These are phyloP conservation scores for Arachis stenosperma DNA, from an alignment of 306 rosid species.

Conservation along the genomic window DNA sequence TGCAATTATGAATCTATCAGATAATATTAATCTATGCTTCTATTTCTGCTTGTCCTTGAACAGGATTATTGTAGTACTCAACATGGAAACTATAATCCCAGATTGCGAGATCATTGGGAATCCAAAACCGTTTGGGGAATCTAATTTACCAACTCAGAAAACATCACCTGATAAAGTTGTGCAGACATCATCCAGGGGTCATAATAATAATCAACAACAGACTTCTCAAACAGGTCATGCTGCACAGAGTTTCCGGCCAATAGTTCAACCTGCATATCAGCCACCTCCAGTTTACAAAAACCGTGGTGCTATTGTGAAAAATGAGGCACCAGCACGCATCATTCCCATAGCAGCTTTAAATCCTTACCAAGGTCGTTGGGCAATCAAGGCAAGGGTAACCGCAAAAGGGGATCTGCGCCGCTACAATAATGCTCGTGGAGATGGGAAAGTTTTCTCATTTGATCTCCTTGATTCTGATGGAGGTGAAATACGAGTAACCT, in stretches of 20 bases:
- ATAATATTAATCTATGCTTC: constrained; percentile 21
- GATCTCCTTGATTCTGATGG: constrained; percentile 98
- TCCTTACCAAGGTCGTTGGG: constrained; percentile 98
- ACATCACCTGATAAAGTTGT: constrained; percentile 34
- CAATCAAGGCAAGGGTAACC: constrained; percentile 95
- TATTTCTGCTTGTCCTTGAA: constrained; percentile 30
- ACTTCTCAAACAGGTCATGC: constrained; percentile 43
- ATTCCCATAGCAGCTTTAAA: constrained; percentile 88
- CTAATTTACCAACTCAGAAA: constrained; percentile 54
- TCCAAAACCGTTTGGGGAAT: constrained; percentile 54
- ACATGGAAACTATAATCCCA: constrained; percentile 80
- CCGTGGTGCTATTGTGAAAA: constrained; percentile 79
- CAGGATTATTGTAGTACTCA: constrained; percentile 85
- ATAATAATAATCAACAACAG: constrained; percentile 37
- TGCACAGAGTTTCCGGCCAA: constrained; percentile 66
- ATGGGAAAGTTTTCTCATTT: constrained; percentile 94
- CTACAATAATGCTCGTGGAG: constrained; percentile 96
- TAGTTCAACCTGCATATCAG: constrained; percentile 81
- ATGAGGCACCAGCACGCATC: constrained; percentile 90
- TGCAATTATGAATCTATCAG: constrained; percentile 18
- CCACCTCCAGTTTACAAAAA: constrained; percentile 83
- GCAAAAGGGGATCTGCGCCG: constrained; percentile 96
- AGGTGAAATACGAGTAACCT: constrained; percentile 92
- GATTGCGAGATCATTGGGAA: constrained; percentile 81
- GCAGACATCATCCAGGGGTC: constrained; percentile 36